phyloP scores from a whole-genome alignment of 331 rosid species.

The Malus hybrid region DNA sequence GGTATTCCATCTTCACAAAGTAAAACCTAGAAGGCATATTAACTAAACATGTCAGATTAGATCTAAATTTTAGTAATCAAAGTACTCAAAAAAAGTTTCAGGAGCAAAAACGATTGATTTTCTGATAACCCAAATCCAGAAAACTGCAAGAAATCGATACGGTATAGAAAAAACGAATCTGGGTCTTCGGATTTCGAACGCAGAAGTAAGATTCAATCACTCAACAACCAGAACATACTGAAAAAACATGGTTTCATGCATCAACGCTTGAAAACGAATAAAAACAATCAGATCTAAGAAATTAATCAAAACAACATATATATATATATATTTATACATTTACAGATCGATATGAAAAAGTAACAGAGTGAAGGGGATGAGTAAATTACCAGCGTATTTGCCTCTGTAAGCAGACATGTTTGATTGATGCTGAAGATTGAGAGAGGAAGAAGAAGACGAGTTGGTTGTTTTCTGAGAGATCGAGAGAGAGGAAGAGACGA shows the following conservation, averaged over 20 bases:
- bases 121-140: neutral
- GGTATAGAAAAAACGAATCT: neutral
- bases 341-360: neutral
- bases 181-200: neutral
- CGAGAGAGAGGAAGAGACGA: neutral
- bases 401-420: constrained; percentile 21
- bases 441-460: neutral
- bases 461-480: neutral
- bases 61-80: neutral
- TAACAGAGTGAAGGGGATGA: too few species aligned
- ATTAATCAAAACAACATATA: neutral
- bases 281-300: neutral
- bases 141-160: neutral
- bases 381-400: constrained; percentile 30
- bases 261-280: neutral
- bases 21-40: neutral
- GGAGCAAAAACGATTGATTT: neutral
- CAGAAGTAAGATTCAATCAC: neutral
- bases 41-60: neutral
- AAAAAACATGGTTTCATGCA: neutral
- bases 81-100: neutral
- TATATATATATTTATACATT: too few species aligned
- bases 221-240: neutral
- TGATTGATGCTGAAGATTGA: neutral
- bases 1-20: neutral